A percentile compares a stretch with the other conserved stretches of the same genome.
Conservation (phyloP, 345 rosid species). For the Brassica carinata region DNA sequence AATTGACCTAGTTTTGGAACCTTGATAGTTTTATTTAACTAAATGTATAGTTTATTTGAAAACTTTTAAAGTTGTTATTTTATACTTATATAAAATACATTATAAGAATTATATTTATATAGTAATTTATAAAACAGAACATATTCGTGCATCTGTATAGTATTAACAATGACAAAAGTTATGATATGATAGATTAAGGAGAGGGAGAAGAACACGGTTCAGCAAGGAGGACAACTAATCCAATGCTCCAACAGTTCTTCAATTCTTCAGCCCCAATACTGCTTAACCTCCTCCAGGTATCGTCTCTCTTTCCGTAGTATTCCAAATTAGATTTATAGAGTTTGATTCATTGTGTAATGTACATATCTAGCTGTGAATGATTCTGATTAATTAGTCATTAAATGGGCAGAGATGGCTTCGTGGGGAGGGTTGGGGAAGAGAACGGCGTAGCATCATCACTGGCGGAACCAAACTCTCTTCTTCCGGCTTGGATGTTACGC, state of each 20-base stretch:
- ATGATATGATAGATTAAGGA: conserved; percentile 63
- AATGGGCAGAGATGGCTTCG: conserved; percentile 35
- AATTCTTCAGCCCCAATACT: conserved; percentile 43
- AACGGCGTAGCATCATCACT: conserved; percentile 19
- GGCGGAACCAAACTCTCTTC: conserved; percentile 34
- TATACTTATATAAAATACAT: neutral
- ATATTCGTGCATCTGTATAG: neutral
- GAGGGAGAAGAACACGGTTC: conserved; percentile 55
- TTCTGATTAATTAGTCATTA: neutral
- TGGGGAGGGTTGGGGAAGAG: conserved; percentile 28
- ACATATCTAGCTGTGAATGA: neutral
- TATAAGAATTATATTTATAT: neutral
- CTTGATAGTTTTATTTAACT: neutral
- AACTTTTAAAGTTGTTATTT: neutral
- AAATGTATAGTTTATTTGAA: neutral
- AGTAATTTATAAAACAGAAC: neutral
- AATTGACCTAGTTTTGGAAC: neutral
- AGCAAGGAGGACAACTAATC: conserved; percentile 44
- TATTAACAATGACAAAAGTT: neutral
- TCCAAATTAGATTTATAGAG: neutral
- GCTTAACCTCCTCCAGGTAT: conserved; percentile 52
- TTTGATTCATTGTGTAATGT: neutral
- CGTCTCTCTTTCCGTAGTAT: conserved; percentile 3
- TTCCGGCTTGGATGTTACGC: conserved; percentile 43
- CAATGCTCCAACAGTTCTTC: conserved; percentile 46